phyloP scores from a whole-genome alignment of 805 yeast genomes.

The Cyberlindnera mississippiensis region DNA sequence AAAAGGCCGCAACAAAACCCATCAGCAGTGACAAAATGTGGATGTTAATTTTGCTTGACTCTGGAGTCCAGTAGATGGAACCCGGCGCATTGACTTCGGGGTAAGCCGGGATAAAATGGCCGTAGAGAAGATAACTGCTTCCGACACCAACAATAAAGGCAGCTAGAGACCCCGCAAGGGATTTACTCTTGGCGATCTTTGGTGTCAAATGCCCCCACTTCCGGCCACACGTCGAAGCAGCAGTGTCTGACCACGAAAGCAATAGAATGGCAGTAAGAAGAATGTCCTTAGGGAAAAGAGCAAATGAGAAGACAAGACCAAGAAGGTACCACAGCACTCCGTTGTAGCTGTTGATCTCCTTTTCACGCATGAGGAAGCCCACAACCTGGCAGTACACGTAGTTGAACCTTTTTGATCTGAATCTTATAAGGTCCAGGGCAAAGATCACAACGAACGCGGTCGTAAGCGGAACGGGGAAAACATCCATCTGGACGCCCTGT shows the following conservation, averaged over 20 bases:
- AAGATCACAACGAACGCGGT: conserved; percentile 54
- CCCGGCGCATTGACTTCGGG: conserved; percentile 50
- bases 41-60: conserved; percentile 53
- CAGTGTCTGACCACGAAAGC: conserved; percentile 95
- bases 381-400: conserved; percentile 57
- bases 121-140: conserved; percentile 67
- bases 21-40: conserved; percentile 51
- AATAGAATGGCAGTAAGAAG: conserved; percentile 70
- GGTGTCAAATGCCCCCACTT: conserved; percentile 82
- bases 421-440: conserved; percentile 62
- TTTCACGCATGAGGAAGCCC: conserved; percentile 83
- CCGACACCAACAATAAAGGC: conserved; percentile 72
- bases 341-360: conserved; percentile 67
- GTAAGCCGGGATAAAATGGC: conserved; percentile 62
- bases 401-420: conserved; percentile 60
- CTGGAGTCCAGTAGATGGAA: conserved; percentile 62
- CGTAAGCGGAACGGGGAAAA: conserved; percentile 58
- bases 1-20: conserved; percentile 80
- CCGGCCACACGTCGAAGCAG: conserved; percentile 93
- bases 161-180: conserved; percentile 87
- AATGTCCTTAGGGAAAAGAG: conserved; percentile 74
- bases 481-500: conserved; percentile 48
- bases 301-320: conserved; percentile 72
- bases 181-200: conserved; percentile 66
- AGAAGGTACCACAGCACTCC: conserved; percentile 87